Evolutionary conservation across 768 basidiomycete species (phyloP), one percentile per base, ranked within the genome.

Genomic region (Calocybe cyanea): DNA sequence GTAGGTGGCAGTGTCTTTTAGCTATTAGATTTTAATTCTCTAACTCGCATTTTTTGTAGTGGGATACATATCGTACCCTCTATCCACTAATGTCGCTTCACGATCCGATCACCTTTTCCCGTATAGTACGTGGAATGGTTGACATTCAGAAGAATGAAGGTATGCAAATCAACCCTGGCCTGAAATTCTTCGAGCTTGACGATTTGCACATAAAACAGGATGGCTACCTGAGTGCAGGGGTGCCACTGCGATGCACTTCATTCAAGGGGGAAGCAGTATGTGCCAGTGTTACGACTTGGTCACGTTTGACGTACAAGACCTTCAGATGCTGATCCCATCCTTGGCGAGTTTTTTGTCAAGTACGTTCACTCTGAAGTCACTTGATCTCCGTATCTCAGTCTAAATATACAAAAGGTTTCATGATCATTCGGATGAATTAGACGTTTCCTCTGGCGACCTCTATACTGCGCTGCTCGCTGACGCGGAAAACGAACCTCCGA

Each of bases 181-280:
- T n/a, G n/a, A n/a, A n/a, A n/a, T 32, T 19, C 31, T n/a, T 13
- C 11, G 23, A 7, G 33, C 11, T 45, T 18, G 15, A 17, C 25
- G 19, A n/a, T 25, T 1, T 32, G 37, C 21, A 25, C 13, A 30
- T 28, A 9, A 15, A n/a, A 31, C 46, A 83, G 81, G 81, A 4
- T 84, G 81, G 81, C 66, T 84, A 4, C 82, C 82, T 4, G 81
- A 84, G 59, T 81, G 81, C 53, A 72, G 82, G 43, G 76, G 75
- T 37, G 73, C 80, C 3, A 77, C 78, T 4, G 67, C 65, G 5
- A 66, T 66, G 63, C 74, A 75, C 31, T 78, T 63, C 34, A 73
- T 78, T 32, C 80, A 83, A 57, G 81, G 81, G 10, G 80, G 81
- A 21, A 82, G 78, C 52, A 75, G 81, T 82, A 56, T 46, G 78